These are phyloP conservation scores for Amoebophrya sp. DNA, from an alignment of 169 alveolate genomes.

Conservation along the genomic window DNA sequence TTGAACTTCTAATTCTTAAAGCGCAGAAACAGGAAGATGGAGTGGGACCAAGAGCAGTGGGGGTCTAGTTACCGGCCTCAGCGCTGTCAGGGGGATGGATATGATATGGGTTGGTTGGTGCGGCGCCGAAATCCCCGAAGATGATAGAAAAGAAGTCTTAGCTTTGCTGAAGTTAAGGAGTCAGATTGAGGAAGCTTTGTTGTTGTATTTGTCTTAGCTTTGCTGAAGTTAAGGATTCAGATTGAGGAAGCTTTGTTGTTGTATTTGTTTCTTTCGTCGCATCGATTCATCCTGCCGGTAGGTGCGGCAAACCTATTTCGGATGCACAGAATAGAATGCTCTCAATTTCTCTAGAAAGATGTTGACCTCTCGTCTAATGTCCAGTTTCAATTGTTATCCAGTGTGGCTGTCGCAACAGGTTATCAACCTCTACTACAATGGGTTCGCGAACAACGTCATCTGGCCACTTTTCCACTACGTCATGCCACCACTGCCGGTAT, in stretches of 20 bases:
- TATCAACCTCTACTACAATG: constrained; percentile 55
- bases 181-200: background rate
- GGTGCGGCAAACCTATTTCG: no score
- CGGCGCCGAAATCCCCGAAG: constrained; percentile 51
- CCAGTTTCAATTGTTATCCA: constrained; percentile 42
- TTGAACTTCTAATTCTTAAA: no score
- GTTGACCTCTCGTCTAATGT: background rate
- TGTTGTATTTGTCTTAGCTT: constrained; percentile 31
- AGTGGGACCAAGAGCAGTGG: background rate
- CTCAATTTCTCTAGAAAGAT: background rate
- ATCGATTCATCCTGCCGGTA: no score
- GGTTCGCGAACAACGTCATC: constrained; percentile 54
- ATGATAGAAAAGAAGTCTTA: constrained; percentile 40
- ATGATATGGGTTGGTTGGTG: constrained; percentile 60
- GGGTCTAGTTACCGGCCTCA: background rate
- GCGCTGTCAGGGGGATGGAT: constrained; percentile 32
- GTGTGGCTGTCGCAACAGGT: constrained; percentile 49
- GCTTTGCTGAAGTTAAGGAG: constrained; percentile 14
- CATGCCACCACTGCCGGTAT: constrained; percentile 39
- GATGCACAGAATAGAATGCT: background rate
- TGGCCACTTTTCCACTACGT: constrained; percentile 59
- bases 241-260: background rate
- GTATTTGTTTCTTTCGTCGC: constrained; percentile 19
- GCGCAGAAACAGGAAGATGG: background rate
- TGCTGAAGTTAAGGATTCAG: constrained; percentile 8